Evolutionary conservation across 2,329 filamentous ascomycete genomes (phyloP).

Genomic region (Simplicillium aogashimaense): DNA sequence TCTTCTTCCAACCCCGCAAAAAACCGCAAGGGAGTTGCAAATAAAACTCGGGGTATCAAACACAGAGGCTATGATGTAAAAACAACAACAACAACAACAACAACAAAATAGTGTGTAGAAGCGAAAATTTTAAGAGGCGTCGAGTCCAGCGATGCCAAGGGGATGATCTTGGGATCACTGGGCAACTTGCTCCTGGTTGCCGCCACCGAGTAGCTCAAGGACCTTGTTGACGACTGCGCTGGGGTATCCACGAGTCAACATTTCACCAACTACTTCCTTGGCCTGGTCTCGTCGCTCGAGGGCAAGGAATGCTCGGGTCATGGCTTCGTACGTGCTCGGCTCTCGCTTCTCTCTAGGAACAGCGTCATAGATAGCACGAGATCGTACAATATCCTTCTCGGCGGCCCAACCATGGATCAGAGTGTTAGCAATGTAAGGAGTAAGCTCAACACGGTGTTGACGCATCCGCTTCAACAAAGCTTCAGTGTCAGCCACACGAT

Average conservation of each 20-base stretch:
- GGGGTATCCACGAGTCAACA: slow-evolving; percentile 83
- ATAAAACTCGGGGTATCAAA: slow-evolving; percentile 18
- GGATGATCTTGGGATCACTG: slow-evolving; percentile 11
- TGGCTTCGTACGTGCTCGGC: slow-evolving; percentile 96
- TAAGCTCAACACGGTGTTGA: slow-evolving; percentile 66
- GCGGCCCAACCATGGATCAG: slow-evolving; percentile 94
- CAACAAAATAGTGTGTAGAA: slow-evolving; percentile 1
- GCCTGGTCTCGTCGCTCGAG: slow-evolving; percentile 72
- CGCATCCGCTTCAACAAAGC: slow-evolving; percentile 68
- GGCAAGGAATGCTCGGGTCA: slow-evolving; percentile 87
- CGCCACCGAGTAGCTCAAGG: slow-evolving; percentile 69
- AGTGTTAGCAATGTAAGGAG: slow-evolving; percentile 96
- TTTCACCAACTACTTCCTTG: slow-evolving; percentile 75
- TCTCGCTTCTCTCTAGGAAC: slow-evolving; percentile 73
- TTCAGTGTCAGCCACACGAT: slow-evolving; percentile 68
- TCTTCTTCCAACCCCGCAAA: slow-evolving; percentile 2
- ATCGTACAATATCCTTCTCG: slow-evolving; percentile 70
- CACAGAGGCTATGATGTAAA: slow-evolving; percentile 11
- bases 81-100: slow-evolving; percentile 13
- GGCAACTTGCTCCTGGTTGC: slow-evolving; percentile 24
- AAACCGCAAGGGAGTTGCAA: slow-evolving; percentile 1
- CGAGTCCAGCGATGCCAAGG: slow-evolving; percentile 1
- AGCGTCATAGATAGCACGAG: slow-evolving; percentile 68
- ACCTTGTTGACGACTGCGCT: slow-evolving; percentile 90
- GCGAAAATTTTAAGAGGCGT: slow-evolving; percentile 1